A percentile compares a stretch with the other conserved stretches of the same genome.
phyloP scores from a whole-genome alignment of 148 eudicot species.

The Arbutus unedo region DNA sequence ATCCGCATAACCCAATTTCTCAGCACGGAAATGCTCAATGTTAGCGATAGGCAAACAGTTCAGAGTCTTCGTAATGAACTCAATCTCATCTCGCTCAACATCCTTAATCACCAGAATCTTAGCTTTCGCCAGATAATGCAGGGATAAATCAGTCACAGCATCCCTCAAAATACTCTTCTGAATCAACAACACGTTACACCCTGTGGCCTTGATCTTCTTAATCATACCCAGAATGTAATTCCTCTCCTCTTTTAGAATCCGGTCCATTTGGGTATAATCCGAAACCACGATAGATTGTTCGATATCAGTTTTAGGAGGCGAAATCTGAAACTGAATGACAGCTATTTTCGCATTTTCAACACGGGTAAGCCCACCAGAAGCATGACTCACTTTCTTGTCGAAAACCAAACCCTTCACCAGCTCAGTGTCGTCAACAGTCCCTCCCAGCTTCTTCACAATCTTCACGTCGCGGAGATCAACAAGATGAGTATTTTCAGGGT shows the following conservation, averaged over 20 bases:
- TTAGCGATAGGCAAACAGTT: slow-evolving; percentile 90
- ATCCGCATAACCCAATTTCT: slow-evolving; percentile 85
- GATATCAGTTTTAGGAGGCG: slow-evolving; percentile 93
- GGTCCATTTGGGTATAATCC: slow-evolving; percentile 93
- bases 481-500: slow-evolving; percentile 64
- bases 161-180: slow-evolving; percentile 98
- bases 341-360: slow-evolving; percentile 91
- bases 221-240: slow-evolving; percentile 86
- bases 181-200: slow-evolving; percentile 90
- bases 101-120: slow-evolving; percentile 94
- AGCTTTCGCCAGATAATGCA: slow-evolving; percentile 92
- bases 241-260: slow-evolving; percentile 95
- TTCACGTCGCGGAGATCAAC: slow-evolving; percentile 83
- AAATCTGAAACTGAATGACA: slow-evolving; percentile 92
- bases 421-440: slow-evolving; percentile 95
- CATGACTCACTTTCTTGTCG: slow-evolving; percentile 90
- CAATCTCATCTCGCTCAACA: slow-evolving; percentile 95
- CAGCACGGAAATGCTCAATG: slow-evolving; percentile 88
- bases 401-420: slow-evolving; percentile 79
- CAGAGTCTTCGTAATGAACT: slow-evolving; percentile 93
- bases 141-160: slow-evolving; percentile 87
- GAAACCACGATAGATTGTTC: slow-evolving; percentile 94
- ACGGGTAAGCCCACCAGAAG: slow-evolving; percentile 80
- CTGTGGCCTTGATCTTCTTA: slow-evolving; percentile 91
- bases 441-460: slow-evolving; percentile 86